phyloP scores from a whole-genome alignment of 2,329 filamentous ascomycete species.

The Pseudogymnoascus sp. region DNA sequence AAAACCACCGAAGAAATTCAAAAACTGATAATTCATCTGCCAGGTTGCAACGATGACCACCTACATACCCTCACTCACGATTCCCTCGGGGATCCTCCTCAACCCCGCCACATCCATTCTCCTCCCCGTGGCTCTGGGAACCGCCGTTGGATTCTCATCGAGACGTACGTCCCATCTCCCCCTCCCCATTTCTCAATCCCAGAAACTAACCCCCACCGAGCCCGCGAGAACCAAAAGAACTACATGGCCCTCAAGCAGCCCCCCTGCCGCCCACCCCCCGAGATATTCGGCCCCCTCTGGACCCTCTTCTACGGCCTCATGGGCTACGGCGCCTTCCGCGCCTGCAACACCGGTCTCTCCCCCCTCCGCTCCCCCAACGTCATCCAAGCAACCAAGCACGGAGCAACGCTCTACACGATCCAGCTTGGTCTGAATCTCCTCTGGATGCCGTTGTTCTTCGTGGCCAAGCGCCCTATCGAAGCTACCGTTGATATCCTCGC shows the following conservation, averaged over 20 bases:
- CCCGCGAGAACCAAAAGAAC: constrained; percentile 48
- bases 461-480: constrained; percentile 60
- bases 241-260: constrained; percentile 62
- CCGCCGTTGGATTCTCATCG: constrained; percentile 61
- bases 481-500: constrained; percentile 69
- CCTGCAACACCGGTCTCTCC: constrained; percentile 53
- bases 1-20: not conserved
- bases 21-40: not conserved
- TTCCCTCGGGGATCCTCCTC: constrained; percentile 63
- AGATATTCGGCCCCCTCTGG: constrained; percentile 57
- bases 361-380: constrained; percentile 44
- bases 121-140: constrained; percentile 64
- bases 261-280: constrained; percentile 50
- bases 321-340: constrained; percentile 83
- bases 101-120: constrained; percentile 65
- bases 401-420: constrained; percentile 73
- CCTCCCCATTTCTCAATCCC: not conserved
- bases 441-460: constrained; percentile 93
- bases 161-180: constrained; percentile 42
- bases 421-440: constrained; percentile 78
- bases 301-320: constrained; percentile 64
- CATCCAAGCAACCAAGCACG: constrained; percentile 52
- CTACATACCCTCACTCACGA: constrained; percentile 66
- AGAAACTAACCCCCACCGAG: constrained; percentile 26
- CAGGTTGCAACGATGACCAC: constrained; percentile 56